Percentiles rank a stretch among this genome's conserved stretches.
phyloP scores from a whole-genome alignment of 345 rosid species.

The Eucalyptus globulus region DNA sequence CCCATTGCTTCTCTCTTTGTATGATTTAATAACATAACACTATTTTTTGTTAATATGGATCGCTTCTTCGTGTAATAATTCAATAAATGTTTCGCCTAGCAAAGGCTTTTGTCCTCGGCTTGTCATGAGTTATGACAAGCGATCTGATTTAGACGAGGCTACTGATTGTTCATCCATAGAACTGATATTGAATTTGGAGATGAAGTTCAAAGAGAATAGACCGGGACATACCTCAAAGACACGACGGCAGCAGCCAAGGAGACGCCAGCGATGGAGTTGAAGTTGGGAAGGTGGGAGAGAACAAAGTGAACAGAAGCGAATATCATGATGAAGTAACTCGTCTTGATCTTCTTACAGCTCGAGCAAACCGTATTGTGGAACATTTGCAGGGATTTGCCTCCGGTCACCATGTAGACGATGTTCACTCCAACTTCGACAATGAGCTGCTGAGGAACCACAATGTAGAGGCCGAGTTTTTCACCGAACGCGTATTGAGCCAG shows the following conservation, averaged over 20 bases:
- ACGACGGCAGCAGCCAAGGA: slow-evolving; percentile 68
- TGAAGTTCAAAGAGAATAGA: background rate
- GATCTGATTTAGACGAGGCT: background rate
- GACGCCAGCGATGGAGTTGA: slow-evolving; percentile 54
- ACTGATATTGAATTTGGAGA: background rate
- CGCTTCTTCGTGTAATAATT: background rate
- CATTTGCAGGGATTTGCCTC: slow-evolving; percentile 47
- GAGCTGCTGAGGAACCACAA: slow-evolving; percentile 72
- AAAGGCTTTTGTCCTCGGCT: background rate
- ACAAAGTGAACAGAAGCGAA: slow-evolving; percentile 41
- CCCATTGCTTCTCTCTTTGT: background rate
- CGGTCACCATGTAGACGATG: slow-evolving; percentile 65
- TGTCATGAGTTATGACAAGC: background rate
- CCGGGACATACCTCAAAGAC: slow-evolving; percentile 42
- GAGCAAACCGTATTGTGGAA: slow-evolving; percentile 38
- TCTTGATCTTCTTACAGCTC: slow-evolving; percentile 20
- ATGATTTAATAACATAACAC: accelerated
- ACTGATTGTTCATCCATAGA: background rate
- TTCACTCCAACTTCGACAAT: slow-evolving; percentile 44
- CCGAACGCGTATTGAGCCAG: slow-evolving; percentile 72
- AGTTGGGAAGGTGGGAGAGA: slow-evolving; percentile 68
- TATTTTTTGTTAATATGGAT: no score
- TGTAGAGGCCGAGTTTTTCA: slow-evolving; percentile 58
- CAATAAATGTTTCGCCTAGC: background rate
- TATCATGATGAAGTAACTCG: slow-evolving; percentile 62